A percentile compares a stretch with the other conserved stretches of the same genome.
These are phyloP conservation scores for Pseudopithomyces maydicus DNA, from an alignment of 2,329 filamentous ascomycete genomes.

Conservation along the genomic window DNA sequence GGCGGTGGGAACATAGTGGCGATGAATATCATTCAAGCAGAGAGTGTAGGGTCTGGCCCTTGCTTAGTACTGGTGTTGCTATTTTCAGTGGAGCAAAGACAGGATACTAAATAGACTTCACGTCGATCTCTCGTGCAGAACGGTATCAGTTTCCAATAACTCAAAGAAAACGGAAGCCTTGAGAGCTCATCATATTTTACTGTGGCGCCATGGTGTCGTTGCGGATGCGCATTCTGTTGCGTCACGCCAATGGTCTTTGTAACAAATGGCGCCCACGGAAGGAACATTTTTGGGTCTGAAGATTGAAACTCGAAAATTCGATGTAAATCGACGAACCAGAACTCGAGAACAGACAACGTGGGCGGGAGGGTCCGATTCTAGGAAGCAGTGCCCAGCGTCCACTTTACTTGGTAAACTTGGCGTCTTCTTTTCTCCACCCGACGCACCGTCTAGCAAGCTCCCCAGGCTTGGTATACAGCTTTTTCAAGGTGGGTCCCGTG, in stretches of 20 bases:
- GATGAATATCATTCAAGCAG: background rate
- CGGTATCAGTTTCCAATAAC: no score
- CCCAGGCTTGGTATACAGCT: background rate
- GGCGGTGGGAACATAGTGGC: background rate
- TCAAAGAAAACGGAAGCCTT: background rate
- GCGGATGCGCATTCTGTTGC: background rate
- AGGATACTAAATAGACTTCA: background rate
- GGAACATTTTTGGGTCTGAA: background rate
- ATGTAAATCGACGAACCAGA: background rate
- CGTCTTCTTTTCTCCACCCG: background rate
- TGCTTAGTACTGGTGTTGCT: background rate
- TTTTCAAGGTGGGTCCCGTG: background rate
- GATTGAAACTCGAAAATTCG: background rate
- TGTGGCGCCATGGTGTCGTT: background rate
- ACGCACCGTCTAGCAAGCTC: background rate
- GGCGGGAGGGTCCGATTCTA: background rate
- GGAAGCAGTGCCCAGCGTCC: constrained; percentile 3
- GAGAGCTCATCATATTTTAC: background rate
- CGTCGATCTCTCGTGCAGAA: background rate
- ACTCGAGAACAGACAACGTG: background rate
- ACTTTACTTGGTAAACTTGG: constrained; percentile 1
- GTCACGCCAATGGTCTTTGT: background rate
- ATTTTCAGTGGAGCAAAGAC: background rate
- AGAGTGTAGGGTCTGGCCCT: background rate
- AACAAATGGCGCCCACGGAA: background rate